Base-by-base conservation (phyloP, 495 filamentous ascomycete genomes). In the Endocarpon pusillum region DNA sequence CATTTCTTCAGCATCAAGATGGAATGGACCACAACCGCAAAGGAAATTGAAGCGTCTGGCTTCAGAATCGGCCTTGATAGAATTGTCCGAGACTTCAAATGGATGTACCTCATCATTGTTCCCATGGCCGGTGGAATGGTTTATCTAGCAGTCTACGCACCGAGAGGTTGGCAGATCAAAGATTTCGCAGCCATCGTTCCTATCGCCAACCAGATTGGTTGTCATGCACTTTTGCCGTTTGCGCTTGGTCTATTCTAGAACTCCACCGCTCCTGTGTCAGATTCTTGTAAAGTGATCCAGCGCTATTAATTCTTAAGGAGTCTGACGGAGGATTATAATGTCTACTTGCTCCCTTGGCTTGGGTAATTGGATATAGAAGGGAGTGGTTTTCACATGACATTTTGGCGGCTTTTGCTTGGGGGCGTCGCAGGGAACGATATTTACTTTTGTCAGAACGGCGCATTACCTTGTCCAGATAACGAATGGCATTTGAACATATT, bases 1-100 rank as follows among this genome's bases (percentile, higher is more conserved):
- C 76, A 81, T 55, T 73, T 78, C 62, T 77, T 79, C 48, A 69
- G 74, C 58, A 71, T 80, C 46, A 59, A 75, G 51, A 79, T 80
- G 69, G 69, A 66, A 4, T 81, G 76, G 76, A 70, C 69, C 6
- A 67, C 73, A 3, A 81, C 76, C 0, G 62, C 70, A 23, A 81
- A 80, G 52, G 76, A 81, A 39, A 31, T 48, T 1, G 40, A 40
- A 17, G 47, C 48, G 18, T 46, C 46, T 19, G 46, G 43, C 19
- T 52, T 54, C 42, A 41, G 40, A 19, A 46, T 49, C 4, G 51
- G 45, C 9, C 33, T 56, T 5, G 44, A 46, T 21, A 42, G 40
- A 24, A 56, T 56, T 36, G 46, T 54, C 1, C 15, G 44, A 19
- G 41, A 46, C 19, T 56, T 56, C 43, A 56, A 54, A 41, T 54